Evolutionary conservation across 164 flowering plant genomes (phyloP), one percentile per base, ranked within the genome.

Genomic region (Cinnamomum chago): DNA sequence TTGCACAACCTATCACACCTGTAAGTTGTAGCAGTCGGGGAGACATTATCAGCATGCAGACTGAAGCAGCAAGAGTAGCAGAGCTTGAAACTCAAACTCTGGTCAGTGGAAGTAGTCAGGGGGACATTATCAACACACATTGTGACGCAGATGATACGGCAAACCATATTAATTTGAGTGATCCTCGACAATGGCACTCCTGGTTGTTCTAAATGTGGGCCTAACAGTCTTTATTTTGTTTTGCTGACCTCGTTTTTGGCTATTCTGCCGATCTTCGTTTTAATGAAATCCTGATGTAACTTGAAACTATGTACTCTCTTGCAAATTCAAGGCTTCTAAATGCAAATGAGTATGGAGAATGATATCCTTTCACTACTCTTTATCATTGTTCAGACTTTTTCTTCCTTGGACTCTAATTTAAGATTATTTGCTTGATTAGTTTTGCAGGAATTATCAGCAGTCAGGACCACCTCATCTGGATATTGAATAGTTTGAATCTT

Each of bases 1-100:
- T 77, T 65, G 33, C 83, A 24, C 86, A 84, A 72, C 80, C 79
- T 67, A 75, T 73, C 60, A 75, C 83, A 65, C 84, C 78, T 33
- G 78, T 62, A 28, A 47, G 81, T 82, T 85, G 82, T 67, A 79
- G 73, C 72, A 68, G 30, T 74, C 71, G 58, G 65, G 78, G 67
- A 50, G 74, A 76, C 33, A 68, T 79, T 82, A 88, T 83, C 72
- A 28, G 35, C 35, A 28, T 7, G n/a, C 69, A 67, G 69, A 15
- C 35, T 28, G 69, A 67, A 15, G 69, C 69, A 15, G 47, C 60
- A 55, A 55, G 60, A 55, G 60, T 55, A 15, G 3, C 60, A 55
- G 20, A 55, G 60, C 60, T 55, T 55, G 60, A 20, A 15, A 55
- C 60, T 15, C 60, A 20, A 3, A 55, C 60, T 15, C 60, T 20